Evolutionary conservation across 2,329 filamentous ascomycete species (phyloP).

Genomic region (Hypoxylon sp.): DNA sequence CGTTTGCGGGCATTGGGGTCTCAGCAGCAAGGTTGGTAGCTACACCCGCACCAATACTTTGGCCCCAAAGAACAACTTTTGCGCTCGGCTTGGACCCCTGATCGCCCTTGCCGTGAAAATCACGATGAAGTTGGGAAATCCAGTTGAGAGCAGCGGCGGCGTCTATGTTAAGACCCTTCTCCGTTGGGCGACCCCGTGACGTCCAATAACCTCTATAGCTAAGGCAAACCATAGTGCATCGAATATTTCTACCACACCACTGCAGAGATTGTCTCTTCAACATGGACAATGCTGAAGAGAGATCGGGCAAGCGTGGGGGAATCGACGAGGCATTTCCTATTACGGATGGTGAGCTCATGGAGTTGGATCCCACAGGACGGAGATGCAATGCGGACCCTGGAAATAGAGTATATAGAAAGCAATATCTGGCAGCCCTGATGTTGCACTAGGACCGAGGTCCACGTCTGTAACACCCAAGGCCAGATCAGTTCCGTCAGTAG

Average conservation of each 20-base stretch:
- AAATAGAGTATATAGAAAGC: slow-evolving; percentile 71
- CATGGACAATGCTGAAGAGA: slow-evolving; percentile 67
- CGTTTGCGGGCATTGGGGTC: slow-evolving; percentile 57
- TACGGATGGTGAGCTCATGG: slow-evolving; percentile 44
- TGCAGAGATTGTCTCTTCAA: slow-evolving; percentile 58
- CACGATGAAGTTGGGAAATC: slow-evolving; percentile 65
- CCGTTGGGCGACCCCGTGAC: slow-evolving; percentile 78
- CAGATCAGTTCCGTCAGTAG: slow-evolving; percentile 76
- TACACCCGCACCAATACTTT: slow-evolving; percentile 82
- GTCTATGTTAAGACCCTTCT: slow-evolving; percentile 78
- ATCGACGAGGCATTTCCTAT: slow-evolving; percentile 72
- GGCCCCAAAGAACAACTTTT: slow-evolving; percentile 78
- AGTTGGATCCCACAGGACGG: slow-evolving; percentile 26
- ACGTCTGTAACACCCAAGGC: slow-evolving; percentile 70
- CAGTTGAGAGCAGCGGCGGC: slow-evolving; percentile 75
- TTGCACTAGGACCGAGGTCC: slow-evolving; percentile 44
- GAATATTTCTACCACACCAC: slow-evolving; percentile 49
- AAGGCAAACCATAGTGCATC: slow-evolving; percentile 68
- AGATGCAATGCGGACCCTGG: slow-evolving; percentile 62
- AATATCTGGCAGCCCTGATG: slow-evolving; percentile 42
- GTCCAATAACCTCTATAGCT: slow-evolving; percentile 85
- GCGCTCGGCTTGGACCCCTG: slow-evolving; percentile 38
- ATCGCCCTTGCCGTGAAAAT: slow-evolving; percentile 27
- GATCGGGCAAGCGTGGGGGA: slow-evolving; percentile 69
- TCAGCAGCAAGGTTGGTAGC: slow-evolving; percentile 72